Base-by-base conservation (phyloP, 805 yeast species). In the Pichia nanzhaoensis region DNA sequence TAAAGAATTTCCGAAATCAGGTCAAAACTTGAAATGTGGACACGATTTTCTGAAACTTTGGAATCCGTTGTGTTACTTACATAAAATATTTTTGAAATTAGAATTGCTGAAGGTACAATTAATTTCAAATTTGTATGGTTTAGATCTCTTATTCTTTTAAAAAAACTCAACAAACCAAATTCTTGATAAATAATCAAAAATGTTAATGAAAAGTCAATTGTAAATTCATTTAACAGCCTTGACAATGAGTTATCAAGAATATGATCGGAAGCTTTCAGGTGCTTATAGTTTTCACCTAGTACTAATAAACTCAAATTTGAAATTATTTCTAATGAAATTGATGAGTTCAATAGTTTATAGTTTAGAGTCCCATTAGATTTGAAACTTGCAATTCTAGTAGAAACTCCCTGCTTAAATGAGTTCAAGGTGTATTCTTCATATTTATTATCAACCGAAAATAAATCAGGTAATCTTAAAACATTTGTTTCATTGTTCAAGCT, bases 91-190 rank as follows among this genome's bases (percentile, higher is more conserved):
- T 53, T 53, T 0, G 61, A 48, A 14, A 64, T 38, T 2, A 60
- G 37, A 19, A 43, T 40, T 4, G 66, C 45, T 7, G 59, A 51
- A 21, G 55, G 47, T 3, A 52, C 48, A n/a, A 58, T 51, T 34
- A 74, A 41, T 3, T 46, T 46, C 17, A 52, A 41, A 37, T 50
- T 48, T 30, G 31, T 21, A 27, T 48, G 36, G 34, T 49, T 47
- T 17, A 50, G 38, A 17, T 38, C 39, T 32, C 48, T 47, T 10
- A 52, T 20, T 17, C 20, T 39, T 46, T 66, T 67, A 38, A 74
- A 53, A n/a, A 74, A 47, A 45, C 67, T 65, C 42, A 64, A 67
- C 8, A 71, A 45, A 0, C 74, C 74, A 51, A 67, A 65, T 36
- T 68, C 65, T 38, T 56, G 55, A 45, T 60, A 61, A 16, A 59